Conservation (phyloP, 2,329 filamentous ascomycete species). For the Phyllosticta paracitricarpa region DNA sequence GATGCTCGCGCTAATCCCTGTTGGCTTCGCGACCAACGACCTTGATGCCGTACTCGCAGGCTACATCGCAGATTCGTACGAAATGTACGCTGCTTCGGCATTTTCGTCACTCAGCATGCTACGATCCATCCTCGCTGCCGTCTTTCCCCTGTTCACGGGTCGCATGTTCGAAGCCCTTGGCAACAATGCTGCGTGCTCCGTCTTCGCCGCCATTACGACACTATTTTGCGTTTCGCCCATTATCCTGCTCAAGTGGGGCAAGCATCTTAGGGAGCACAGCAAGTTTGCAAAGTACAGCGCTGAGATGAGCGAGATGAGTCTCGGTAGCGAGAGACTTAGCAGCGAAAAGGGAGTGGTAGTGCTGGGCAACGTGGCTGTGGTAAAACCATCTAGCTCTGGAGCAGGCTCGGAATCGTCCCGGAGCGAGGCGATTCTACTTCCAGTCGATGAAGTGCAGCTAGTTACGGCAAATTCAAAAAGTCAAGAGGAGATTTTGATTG, state of each 20-base stretch:
- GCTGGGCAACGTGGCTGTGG: background rate
- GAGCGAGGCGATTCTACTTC: background rate
- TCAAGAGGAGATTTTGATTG: background rate
- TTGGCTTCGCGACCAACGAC: constrained; percentile 8
- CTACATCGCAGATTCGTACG: constrained; percentile 10
- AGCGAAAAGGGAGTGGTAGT: background rate
- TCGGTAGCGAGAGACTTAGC: background rate
- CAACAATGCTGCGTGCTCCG: background rate
- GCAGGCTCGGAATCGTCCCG: background rate
- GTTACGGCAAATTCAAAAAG: background rate
- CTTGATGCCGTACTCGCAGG: background rate
- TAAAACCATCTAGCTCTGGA: background rate
- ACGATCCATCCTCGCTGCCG: constrained; percentile 2
- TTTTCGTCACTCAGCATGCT: constrained; percentile 6
- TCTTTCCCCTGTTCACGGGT: constrained; percentile 1
- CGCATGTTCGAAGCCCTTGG: constrained; percentile 2
- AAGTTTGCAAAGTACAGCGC: constrained; percentile 8
- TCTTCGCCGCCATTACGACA: constrained; percentile 5
- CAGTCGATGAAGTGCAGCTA: background rate
- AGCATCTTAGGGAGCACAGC: constrained; percentile 12
- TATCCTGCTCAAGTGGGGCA: constrained; percentile 14
- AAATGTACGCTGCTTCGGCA: constrained; percentile 5
- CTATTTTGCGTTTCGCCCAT: constrained; percentile 1
- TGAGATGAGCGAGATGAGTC: background rate
- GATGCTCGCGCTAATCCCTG: constrained; percentile 7